Base-by-base conservation (phyloP, 2,329 filamentous ascomycete genomes). In the Rugonectria rugulosa region DNA sequence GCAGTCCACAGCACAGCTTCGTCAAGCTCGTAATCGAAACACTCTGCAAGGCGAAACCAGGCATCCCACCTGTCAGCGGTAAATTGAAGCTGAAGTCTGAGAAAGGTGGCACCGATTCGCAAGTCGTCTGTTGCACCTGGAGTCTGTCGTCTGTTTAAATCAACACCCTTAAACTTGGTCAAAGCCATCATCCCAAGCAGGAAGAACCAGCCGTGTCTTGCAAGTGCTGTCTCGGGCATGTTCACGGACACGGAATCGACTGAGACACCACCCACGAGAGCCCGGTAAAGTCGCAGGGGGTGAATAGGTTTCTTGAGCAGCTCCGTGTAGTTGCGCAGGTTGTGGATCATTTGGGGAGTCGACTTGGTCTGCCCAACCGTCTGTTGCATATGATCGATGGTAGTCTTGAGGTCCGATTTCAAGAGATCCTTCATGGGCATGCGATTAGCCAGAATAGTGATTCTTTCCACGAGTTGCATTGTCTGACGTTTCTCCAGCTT, bases 331-430 rank as follows among this genome's bases (percentile, higher is more conserved):
- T 96, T 88, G 49, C 92, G 88, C 52, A 91, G 82, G 72, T 99
- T 99, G 71, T 95, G 89, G n/a, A 88, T 83, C 74, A 96, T 88
- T 58, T 92, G 87, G 5, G 91, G 85, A 2, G 88, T 89, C 11
- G 88, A 85, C 71, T 93, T 97, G 23, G 89, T 85, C 49, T 85
- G 84, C 2, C 91, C 92, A 49, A 98, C 88, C 5, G 91, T 88
- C 63, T 91, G 88, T 70, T 98, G 93, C 75, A 99, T 91, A 64
- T 93, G 92, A 56, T 99, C 95, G 55, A 99, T 95, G 0, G 92
- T 92, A 14, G 82, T 86, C 71, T 94, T 96, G 49, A 99, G 79
- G 52, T 98, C 92, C 14, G 92, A 95, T 72, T 96, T 98, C 14
- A 92, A 85, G 15, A 98, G 77, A 62, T 98, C 95, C 67, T 94